These are phyloP conservation scores for Effrenium voratum DNA, from an alignment of 73 alveolate genomes.

Conservation along the genomic window DNA sequence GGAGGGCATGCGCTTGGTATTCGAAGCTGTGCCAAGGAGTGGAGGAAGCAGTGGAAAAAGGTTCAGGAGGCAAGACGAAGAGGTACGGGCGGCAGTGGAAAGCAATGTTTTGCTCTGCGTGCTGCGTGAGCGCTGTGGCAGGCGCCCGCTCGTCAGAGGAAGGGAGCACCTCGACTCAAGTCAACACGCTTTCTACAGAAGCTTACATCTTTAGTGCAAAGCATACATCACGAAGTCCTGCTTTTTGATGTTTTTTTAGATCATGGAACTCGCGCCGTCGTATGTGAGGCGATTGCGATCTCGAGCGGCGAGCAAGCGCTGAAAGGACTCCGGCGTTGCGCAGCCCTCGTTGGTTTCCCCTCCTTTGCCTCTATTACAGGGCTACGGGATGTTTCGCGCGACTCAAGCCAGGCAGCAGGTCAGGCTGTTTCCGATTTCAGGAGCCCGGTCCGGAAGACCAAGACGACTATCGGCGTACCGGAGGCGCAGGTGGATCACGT, in stretches of 20 bases:
- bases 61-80: constrained; percentile 30
- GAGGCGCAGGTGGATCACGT: constrained; percentile 89
- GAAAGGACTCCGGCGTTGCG: neutral
- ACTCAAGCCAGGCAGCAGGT: too few relatives aligned
- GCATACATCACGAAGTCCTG: too few relatives aligned
- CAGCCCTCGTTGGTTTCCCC: neutral
- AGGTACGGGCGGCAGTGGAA: neutral
- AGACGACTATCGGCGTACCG: constrained; percentile 69
- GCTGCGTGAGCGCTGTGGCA: neutral
- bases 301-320: constrained; percentile 28
- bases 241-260: too few relatives aligned
- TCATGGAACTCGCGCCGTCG: too few relatives aligned
- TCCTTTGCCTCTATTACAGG: too few relatives aligned
- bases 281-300: too few relatives aligned
- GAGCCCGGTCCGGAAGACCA: constrained; percentile 75
- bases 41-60: constrained; percentile 89
- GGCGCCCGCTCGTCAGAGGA: constrained; percentile 68
- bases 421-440: too few relatives aligned
- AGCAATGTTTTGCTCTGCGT: neutral
- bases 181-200: neutral
- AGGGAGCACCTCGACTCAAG: constrained; percentile 28
- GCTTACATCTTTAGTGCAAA: neutral
- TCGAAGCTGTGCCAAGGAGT: neutral
- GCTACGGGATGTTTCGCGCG: too few relatives aligned
- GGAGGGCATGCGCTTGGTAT: neutral